A percentile compares a stretch with the other conserved stretches of the same genome.
Conservation (phyloP, 129 eudicot species). For the Pulicaria dysenterica region DNA sequence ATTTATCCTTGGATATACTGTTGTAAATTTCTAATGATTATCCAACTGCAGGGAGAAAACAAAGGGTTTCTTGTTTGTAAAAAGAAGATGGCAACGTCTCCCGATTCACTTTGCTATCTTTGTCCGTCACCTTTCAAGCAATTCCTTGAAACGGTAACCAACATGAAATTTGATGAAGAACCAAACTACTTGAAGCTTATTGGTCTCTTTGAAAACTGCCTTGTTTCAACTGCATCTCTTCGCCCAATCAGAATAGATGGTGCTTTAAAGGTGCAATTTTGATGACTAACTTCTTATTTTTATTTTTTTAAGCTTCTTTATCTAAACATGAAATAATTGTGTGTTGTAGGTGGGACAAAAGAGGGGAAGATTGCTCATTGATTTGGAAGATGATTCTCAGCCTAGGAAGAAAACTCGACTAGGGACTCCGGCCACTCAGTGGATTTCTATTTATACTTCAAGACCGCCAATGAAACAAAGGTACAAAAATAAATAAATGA, state of each 20-base stretch:
- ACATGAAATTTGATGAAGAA: conserved; percentile 87
- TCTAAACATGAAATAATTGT: conserved; percentile 10
- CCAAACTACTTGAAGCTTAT: conserved; percentile 77
- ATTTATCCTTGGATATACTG: neutral
- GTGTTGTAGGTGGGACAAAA: conserved; percentile 77
- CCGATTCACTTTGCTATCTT: conserved; percentile 69
- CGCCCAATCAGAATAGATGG: conserved; percentile 84
- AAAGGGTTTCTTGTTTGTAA: conserved; percentile 87
- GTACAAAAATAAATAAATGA: too few relatives aligned
- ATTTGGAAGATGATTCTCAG: conserved; percentile 66
- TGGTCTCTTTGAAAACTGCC: conserved; percentile 55
- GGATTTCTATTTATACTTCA: conserved; percentile 79
- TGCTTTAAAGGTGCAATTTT: conserved; percentile 63
- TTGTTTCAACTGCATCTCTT: conserved; percentile 48
- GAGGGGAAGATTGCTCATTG: conserved; percentile 61
- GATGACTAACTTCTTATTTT: neutral
- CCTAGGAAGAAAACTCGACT: conserved; percentile 75
- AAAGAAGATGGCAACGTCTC: conserved; percentile 89
- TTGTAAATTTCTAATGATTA: neutral
- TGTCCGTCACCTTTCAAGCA: conserved; percentile 72
- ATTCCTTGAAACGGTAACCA: conserved; percentile 71
- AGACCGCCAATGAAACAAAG: conserved; percentile 83
- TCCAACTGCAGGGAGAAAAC: conserved; percentile 75
- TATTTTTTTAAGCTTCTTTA: conserved; percentile 4
- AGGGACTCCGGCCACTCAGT: conserved; percentile 78